phyloP scores from a whole-genome alignment of 768 basidiomycete genomes.

The Hygrophorus pudorinus region DNA sequence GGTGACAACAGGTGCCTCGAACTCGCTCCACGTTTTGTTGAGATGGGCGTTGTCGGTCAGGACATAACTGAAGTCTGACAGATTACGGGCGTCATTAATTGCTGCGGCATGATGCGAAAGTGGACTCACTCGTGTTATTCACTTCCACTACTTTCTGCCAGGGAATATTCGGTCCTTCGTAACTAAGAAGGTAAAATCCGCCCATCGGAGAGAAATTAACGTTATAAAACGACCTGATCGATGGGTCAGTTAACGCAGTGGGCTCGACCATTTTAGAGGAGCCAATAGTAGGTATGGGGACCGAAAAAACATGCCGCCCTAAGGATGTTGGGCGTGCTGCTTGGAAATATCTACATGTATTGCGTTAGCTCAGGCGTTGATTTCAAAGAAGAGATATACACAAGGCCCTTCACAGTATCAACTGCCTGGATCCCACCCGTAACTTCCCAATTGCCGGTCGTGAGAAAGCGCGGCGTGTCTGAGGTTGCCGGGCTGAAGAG shows the following conservation, averaged over 20 bases:
- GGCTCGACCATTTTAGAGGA: constrained; percentile 28
- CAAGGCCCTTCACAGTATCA: constrained; percentile 52
- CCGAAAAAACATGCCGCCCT: constrained; percentile 77
- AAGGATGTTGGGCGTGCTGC: constrained; percentile 77
- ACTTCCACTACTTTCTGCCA: constrained; percentile 74
- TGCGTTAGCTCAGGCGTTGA: neutral
- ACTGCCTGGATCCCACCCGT: constrained; percentile 63
- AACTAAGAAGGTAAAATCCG: constrained; percentile 75
- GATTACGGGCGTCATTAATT: neutral
- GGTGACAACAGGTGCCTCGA: constrained; percentile 59
- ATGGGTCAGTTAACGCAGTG: constrained; percentile 42
- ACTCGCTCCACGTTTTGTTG: constrained; percentile 52
- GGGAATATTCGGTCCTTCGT: constrained; percentile 75
- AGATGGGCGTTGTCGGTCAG: constrained; percentile 66
- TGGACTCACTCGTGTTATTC: constrained; percentile 22
- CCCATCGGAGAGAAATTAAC: constrained; percentile 77
- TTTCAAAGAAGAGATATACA: constrained; percentile 33
- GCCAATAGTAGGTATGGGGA: constrained; percentile 49
- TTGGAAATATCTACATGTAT: constrained; percentile 63
- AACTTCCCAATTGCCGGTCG: constrained; percentile 87
- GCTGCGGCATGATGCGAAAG: neutral
- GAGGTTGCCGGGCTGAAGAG: constrained; percentile 74
- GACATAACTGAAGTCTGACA: constrained; percentile 48
- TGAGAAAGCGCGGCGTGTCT: constrained; percentile 69
- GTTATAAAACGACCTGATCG: constrained; percentile 45